Conservation (phyloP, 257 asterid genomes). For the Rhazya stricta region DNA sequence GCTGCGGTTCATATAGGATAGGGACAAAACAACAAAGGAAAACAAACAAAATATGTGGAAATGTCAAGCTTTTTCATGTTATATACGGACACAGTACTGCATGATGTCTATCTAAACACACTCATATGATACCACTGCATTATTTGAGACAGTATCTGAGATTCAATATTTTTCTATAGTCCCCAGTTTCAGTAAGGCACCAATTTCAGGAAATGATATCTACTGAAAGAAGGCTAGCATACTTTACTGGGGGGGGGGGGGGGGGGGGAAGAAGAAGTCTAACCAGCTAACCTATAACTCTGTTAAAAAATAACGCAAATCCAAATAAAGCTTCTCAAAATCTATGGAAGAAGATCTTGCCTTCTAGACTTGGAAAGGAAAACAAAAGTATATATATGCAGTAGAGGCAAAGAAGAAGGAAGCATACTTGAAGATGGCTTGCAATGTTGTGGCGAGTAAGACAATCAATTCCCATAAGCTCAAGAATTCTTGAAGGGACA, state of each 20-base stretch:
- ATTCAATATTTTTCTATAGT: neutral
- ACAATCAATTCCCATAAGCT: constrained; percentile 90
- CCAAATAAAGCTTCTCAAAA: neutral
- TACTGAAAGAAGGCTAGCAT: neutral
- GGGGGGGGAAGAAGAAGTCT: neutral
- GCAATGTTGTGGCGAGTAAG: constrained; percentile 97
- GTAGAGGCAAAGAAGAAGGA: neutral
- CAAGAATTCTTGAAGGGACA: constrained; percentile 90
- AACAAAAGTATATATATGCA: neutral
- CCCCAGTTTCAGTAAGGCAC: neutral
- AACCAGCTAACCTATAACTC: neutral
- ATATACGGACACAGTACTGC: neutral
- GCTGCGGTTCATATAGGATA: neutral
- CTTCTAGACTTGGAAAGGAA: neutral
- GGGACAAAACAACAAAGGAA: constrained; percentile 7
- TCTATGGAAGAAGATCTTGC: neutral
- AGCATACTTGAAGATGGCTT: constrained; percentile 88
- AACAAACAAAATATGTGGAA: neutral
- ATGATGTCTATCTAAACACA: neutral
- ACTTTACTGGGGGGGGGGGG: too few relatives aligned
- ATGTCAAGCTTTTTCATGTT: neutral
- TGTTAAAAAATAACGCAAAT: neutral
- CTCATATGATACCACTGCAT: neutral
- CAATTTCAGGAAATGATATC: neutral
- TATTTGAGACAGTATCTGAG: neutral